These are phyloP conservation scores for Globisporangium nunn DNA, from an alignment of 352 stramenopile species.

Conservation along the genomic window DNA sequence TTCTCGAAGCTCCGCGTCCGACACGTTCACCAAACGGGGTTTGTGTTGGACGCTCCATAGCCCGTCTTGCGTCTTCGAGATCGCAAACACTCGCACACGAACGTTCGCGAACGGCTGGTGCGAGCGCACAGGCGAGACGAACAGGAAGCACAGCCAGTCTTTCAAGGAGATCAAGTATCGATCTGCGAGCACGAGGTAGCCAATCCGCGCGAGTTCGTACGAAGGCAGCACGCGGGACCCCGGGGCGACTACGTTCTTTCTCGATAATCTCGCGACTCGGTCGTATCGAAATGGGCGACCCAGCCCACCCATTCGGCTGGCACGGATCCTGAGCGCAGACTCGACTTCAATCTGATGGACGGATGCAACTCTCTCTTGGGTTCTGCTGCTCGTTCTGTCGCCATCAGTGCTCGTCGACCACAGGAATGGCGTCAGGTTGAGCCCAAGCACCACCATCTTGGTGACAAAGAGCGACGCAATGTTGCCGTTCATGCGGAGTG, in stretches of 20 bases:
- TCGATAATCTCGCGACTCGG: background rate
- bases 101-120: conserved; percentile 5
- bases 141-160: conserved; percentile 8
- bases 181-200: conserved; percentile 15
- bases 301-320: conserved; percentile 1
- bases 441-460: conserved; percentile 13
- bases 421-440: conserved; percentile 8
- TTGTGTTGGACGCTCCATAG: conserved; percentile 1
- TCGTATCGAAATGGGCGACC: background rate
- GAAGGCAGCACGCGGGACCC: background rate
- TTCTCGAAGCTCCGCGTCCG: background rate
- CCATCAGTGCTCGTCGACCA: conserved; percentile 1
- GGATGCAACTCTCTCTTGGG: background rate
- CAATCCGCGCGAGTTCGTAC: conserved; percentile 9
- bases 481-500: conserved; percentile 15
- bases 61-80: background rate
- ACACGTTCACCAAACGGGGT: background rate
- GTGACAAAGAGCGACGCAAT: conserved; percentile 12
- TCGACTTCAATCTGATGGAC: background rate
- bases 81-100: background rate
- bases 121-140: background rate
- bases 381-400: background rate
- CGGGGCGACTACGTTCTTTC: background rate
- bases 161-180: conserved; percentile 18
- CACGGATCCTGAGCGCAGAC: background rate